Percentiles rank a stretch among this genome's conserved stretches.
Conservation (phyloP, 371 early-diverging fungal species). For the Mucor lusitanicus region DNA sequence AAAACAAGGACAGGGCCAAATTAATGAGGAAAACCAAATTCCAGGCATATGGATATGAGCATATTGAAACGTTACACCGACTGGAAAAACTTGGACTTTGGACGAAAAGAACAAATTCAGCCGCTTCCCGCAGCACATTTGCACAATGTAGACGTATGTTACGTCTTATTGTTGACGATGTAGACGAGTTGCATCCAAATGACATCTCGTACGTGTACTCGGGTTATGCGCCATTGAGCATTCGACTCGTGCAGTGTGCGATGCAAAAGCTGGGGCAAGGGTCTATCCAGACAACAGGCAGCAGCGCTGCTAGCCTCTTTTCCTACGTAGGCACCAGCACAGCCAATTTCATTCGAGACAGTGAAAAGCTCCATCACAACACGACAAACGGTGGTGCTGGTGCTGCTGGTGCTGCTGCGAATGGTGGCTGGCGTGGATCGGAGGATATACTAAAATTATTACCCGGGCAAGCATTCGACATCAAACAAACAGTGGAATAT, state of each 20-base stretch:
- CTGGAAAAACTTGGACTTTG: constrained; percentile 72
- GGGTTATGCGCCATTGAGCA: constrained; percentile 90
- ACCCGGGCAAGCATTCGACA: constrained; percentile 81
- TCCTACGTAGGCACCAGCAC: constrained; percentile 32
- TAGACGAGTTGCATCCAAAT: constrained; percentile 81
- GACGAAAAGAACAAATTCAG: constrained; percentile 44
- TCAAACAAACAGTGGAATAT: constrained; percentile 68
- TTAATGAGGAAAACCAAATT: too few species aligned
- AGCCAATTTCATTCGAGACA: constrained; percentile 15
- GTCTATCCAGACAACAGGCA: constrained; percentile 16
- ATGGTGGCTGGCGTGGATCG: constrained; percentile 80
- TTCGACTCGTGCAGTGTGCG: constrained; percentile 90
- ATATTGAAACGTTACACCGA: constrained; percentile 80
- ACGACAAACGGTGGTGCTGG: neutral
- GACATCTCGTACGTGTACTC: constrained; percentile 93
- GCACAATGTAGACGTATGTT: constrained; percentile 70
- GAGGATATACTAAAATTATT: constrained; percentile 81
- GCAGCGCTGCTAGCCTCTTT: constrained; percentile 36
- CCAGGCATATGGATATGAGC: constrained; percentile 90
- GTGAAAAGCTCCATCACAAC: constrained; percentile 5
- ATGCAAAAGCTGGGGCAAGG: constrained; percentile 40
- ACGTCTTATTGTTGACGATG: constrained; percentile 83
- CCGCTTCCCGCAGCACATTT: constrained; percentile 48
- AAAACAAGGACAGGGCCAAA: neutral
- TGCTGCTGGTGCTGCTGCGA: neutral